Evolutionary conservation across 371 early-diverging fungal species (phyloP).

Genomic region (Mucor plumbeus): DNA sequence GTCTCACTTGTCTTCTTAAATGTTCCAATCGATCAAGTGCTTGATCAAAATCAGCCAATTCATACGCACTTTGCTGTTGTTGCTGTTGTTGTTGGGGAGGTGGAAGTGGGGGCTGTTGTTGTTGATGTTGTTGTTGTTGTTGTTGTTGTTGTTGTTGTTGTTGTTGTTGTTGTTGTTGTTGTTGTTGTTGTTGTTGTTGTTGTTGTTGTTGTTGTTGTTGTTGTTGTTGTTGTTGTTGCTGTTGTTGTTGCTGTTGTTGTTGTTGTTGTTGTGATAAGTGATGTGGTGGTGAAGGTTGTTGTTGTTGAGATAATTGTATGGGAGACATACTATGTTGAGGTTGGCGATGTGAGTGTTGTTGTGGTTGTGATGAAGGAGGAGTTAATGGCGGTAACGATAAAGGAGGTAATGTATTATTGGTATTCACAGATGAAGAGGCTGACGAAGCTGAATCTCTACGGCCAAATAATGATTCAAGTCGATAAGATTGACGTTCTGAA

Average conservation of each 20-base stretch:
- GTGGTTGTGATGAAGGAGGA: constrained; percentile 23
- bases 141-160: not conserved
- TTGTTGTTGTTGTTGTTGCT: not conserved
- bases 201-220: constrained; percentile 1
- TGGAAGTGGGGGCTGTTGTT: constrained; percentile 10
- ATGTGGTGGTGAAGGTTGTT: constrained; percentile 10
- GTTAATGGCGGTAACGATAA: constrained; percentile 26
- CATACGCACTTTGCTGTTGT: constrained; percentile 13
- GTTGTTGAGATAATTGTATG: not conserved
- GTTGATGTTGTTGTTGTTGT: not conserved
- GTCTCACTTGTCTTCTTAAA: constrained; percentile 40
- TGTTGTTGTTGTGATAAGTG: not conserved
- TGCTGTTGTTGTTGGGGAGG: not conserved
- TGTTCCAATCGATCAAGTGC: constrained; percentile 30
- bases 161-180: not conserved
- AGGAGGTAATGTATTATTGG: constrained; percentile 26
- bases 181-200: not conserved
- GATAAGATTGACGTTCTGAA: constrained; percentile 34
- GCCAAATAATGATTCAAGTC: constrained; percentile 30
- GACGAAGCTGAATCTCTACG: constrained; percentile 26
- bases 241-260: not conserved
- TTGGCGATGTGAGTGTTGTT: constrained; percentile 9
- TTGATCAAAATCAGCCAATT: constrained; percentile 38
- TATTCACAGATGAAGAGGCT: constrained; percentile 20
- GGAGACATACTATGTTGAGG: constrained; percentile 8